Conservation (phyloP, 768 basidiomycete genomes). For the Tulasnella sp. region DNA sequence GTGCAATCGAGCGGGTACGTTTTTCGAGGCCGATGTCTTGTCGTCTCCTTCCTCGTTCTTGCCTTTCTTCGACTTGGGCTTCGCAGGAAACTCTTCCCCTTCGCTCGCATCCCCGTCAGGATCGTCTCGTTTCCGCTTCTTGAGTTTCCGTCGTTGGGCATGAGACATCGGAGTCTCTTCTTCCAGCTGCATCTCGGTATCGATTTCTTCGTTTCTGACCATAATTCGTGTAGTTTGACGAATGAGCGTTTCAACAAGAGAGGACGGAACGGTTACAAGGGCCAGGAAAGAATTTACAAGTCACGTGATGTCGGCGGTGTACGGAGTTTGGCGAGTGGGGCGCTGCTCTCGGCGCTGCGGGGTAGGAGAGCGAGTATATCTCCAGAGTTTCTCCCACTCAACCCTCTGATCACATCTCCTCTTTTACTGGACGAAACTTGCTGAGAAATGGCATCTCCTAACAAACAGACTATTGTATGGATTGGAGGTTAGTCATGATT, state of each 20-base stretch:
- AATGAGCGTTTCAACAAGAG: not conserved
- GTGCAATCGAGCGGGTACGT: constrained; percentile 38
- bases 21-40: not conserved
- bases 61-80: constrained; percentile 40
- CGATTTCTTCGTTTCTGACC: constrained; percentile 17
- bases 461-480: not conserved
- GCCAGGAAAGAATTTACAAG: not conserved
- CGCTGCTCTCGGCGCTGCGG: not conserved
- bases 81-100: not conserved
- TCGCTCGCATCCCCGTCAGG: not conserved
- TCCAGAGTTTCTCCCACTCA: not conserved
- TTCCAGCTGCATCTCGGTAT: constrained; percentile 18
- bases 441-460: not conserved
- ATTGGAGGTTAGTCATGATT: not conserved
- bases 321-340: not conserved
- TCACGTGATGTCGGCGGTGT: not conserved
- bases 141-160: constrained; percentile 44
- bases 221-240: not conserved
- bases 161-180: constrained; percentile 52
- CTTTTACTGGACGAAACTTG: not conserved
- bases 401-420: not conserved
- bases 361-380: not conserved
- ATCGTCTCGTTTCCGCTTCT: constrained; percentile 9
- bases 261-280: not conserved
- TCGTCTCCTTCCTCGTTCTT: not conserved